phyloP scores from a whole-genome alignment of 441 rosid genomes.

The Aquilaria agallochum region DNA sequence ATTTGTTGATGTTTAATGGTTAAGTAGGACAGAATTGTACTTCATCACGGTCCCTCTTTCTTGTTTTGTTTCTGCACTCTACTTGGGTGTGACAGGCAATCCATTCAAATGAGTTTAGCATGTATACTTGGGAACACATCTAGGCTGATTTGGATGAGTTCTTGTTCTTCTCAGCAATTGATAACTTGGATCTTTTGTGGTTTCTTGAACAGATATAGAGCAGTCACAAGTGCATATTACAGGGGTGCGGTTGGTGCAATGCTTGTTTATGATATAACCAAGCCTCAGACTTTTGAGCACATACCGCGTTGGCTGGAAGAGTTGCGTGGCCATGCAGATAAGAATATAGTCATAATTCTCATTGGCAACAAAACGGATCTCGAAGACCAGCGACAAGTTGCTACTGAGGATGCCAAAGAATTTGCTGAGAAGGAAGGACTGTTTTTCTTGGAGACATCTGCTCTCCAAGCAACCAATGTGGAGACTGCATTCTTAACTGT shows the following conservation, averaged over 20 bases:
- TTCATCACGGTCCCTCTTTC: too few relatives aligned
- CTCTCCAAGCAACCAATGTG: slow-evolving; percentile 50
- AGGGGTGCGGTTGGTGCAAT: slow-evolving; percentile 78
- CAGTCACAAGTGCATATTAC: slow-evolving; percentile 73
- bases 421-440: slow-evolving; percentile 69
- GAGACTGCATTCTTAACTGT: slow-evolving; percentile 66
- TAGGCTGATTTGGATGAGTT: too few relatives aligned
- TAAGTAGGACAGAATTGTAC: too few relatives aligned
- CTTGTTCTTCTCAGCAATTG: background rate
- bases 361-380: slow-evolving; percentile 65
- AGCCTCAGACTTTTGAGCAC: slow-evolving; percentile 59
- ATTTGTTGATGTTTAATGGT: too few relatives aligned
- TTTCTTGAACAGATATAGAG: slow-evolving; percentile 56
- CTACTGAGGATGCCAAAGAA: slow-evolving; percentile 59
- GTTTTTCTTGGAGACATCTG: slow-evolving; percentile 66
- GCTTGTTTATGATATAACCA: slow-evolving; percentile 60
- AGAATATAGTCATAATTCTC: slow-evolving; percentile 63
- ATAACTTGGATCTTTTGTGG: slow-evolving; percentile 2
- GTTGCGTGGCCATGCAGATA: slow-evolving; percentile 67
- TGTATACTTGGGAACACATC: too few relatives aligned
- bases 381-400: slow-evolving; percentile 49
- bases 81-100: too few relatives aligned
- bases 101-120: background rate
- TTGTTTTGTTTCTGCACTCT: too few relatives aligned
- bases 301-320: slow-evolving; percentile 81